Base-by-base conservation (phyloP, 129 eudicot genomes). In the Solidago caesia region DNA sequence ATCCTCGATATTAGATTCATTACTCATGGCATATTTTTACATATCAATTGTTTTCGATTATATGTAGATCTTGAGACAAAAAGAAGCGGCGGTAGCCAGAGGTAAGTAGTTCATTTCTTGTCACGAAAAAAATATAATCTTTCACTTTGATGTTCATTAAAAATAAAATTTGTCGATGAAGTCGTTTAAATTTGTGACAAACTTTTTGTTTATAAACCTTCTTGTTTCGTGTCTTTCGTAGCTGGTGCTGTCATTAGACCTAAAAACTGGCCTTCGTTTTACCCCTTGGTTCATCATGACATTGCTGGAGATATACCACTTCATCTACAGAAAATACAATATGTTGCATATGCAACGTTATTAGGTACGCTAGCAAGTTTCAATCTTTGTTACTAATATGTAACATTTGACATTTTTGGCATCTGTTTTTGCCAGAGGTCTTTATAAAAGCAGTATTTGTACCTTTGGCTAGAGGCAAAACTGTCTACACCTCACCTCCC, bases 291-390 rank as follows among this genome's bases (percentile, higher is more conserved):
- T 15, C 83, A 49, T 66, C 83, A 79, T 7, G 78, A 79, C 65
- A 79, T 79, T 56, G 63, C 83, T 57, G 79, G 74, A 13, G 83
- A 79, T 57, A 79, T 79, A 73, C 83, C 83, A 1, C 4, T 79
- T 10, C 83, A 67, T 16, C 69, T 79, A 45, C 83, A 73, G 10
- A 64, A 69, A 66, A 72, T 46, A 56, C 78, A 72, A 14, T 79
- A 79, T 53, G 79, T 79, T 72, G 83, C 83, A 46, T 79, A 79
- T 39, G 83, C 83, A 39, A 73, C 78, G 33, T 79, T 79, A 46
- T 57, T 79, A 73, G 83, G 83, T 79, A 79, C 41, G 5, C 2
- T 33, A 6, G 52, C 52, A 55, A 63, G 21, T 21, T 78, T 64
- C 1, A 27, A 2, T 5, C 12, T 72, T 21, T 72, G 26, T 7